Evolutionary conservation across 169 alveolate species (phyloP), one percentile per base, ranked within the genome.

Genomic region (Babesia bigemina): DNA sequence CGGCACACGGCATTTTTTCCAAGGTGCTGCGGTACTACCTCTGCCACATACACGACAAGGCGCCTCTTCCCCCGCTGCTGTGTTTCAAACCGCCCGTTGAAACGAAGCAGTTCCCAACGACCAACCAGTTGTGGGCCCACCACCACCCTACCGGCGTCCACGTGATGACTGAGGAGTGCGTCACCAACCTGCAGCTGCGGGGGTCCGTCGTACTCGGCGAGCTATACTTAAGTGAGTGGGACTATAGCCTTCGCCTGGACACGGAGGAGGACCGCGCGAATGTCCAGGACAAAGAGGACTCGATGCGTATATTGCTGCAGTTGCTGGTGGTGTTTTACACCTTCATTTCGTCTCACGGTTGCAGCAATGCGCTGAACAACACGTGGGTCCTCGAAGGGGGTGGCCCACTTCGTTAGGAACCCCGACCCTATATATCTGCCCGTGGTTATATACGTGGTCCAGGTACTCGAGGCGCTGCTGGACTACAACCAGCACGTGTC

Each of bases 401-500:
- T 86, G 33, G 92, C 87, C 48, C 9, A 66, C 16, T 90, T 84
- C 74, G 56, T 84, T 48, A 65, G 84, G 79, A 77, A 69, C 50
- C 62, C 92, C 45, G 79, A 86, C 65, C 89, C 94, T n/a, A 61
- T 65, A 33, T 86, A 82, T 36, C 28, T 87, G 33, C 92, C 92
- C 22, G 91, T 86, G 44, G 85, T 86, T 22, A 85, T 84, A 47
- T 78, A 86, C 75, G 69, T 90, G 56, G 86, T 90, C 45, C 91
- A 87, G 57, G 86, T 86, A 11, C 55, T 90, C 66, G 94, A 90
- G 57, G 85, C 94, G 8, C 63, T 90, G 28, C 58, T 90, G 59
- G 94, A 90, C 42, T 90, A 84, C 75, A 86, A 85, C 44, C 92
- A 86, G 2, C 73, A 79, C 33, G 91, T 84, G 29, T 86, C 87